Percentiles rank a stretch among this genome's conserved stretches.
These are phyloP conservation scores for Dendrobium officinale DNA, from an alignment of 106 monocot species.

Conservation along the genomic window DNA sequence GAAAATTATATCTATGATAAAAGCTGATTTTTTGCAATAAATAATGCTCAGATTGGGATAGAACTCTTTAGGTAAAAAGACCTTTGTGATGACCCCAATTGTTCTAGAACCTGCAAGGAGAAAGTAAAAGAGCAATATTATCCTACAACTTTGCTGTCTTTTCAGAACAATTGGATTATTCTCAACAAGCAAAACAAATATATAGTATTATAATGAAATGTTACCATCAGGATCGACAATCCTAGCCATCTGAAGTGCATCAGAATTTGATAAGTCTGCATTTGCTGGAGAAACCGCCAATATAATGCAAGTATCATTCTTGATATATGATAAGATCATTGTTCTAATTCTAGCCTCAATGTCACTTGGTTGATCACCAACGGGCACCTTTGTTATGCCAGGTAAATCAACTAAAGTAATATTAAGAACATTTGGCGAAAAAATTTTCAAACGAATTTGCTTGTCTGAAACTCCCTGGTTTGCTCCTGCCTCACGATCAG, in stretches of 20 bases:
- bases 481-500: conserved; percentile 78
- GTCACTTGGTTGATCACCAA: conserved; percentile 39
- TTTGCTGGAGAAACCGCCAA: conserved; percentile 77
- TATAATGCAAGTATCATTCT: conserved; percentile 83
- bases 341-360: conserved; percentile 64
- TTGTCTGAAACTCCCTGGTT: conserved; percentile 51
- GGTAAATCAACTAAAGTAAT: conserved; percentile 89
- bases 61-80: conserved; percentile 11
- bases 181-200: too few relatives aligned
- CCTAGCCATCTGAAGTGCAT: conserved; percentile 90
- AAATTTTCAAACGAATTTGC: conserved; percentile 48
- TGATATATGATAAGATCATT: conserved; percentile 90
- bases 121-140: neutral
- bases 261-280: conserved; percentile 35
- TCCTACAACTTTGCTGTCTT: neutral
- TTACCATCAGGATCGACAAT: conserved; percentile 89
- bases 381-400: conserved; percentile 93
- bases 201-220: too few relatives aligned
- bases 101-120: conserved; percentile 33
- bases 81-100: conserved; percentile 98
- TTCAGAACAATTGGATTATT: too few relatives aligned
- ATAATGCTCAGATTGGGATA: neutral
- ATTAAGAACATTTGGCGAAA: conserved; percentile 88
- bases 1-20: neutral
- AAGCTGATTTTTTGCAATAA: neutral